These are phyloP conservation scores for Taphrina communis DNA, from an alignment of 1,139 yeast genomes.

Conservation along the genomic window DNA sequence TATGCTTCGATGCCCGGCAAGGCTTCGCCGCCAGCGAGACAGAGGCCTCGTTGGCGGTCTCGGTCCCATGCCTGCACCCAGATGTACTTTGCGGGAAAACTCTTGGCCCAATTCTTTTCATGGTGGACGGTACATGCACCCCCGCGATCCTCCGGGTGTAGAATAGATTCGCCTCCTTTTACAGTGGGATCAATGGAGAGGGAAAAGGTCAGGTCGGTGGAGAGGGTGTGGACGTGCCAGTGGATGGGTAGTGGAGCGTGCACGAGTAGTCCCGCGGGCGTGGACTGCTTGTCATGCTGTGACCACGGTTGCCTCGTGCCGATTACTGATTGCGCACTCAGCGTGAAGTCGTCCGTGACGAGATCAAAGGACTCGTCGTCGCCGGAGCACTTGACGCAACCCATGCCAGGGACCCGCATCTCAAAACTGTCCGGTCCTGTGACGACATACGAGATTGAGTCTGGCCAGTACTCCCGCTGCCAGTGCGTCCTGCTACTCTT, in stretches of 20 bases:
- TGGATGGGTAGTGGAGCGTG: slow-evolving; percentile 35
- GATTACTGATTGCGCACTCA: slow-evolving; percentile 1
- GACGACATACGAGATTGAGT: neutral
- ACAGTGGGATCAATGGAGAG: neutral
- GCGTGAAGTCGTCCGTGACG: slow-evolving; percentile 5
- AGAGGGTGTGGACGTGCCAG: slow-evolving; percentile 39
- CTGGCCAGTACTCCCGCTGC: slow-evolving; percentile 32
- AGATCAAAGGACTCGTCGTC: slow-evolving; percentile 3
- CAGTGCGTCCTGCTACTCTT: slow-evolving; percentile 16
- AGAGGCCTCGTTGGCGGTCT: slow-evolving; percentile 19
- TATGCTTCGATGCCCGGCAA: slow-evolving; percentile 34
- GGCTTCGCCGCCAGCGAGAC: slow-evolving; percentile 37
- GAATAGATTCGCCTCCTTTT: neutral
- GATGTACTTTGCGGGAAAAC: slow-evolving; percentile 29
- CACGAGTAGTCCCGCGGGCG: slow-evolving; percentile 35
- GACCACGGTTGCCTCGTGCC: slow-evolving; percentile 27
- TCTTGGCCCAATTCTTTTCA: slow-evolving; percentile 37
- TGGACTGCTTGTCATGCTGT: slow-evolving; percentile 8
- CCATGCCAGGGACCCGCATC: slow-evolving; percentile 25
- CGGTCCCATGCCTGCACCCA: slow-evolving; percentile 37
- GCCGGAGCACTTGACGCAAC: slow-evolving; percentile 15
- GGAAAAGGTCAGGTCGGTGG: neutral
- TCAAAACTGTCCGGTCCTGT: slow-evolving; percentile 5
- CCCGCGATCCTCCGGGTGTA: slow-evolving; percentile 1
- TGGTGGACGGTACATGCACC: slow-evolving; percentile 26